Evolutionary conservation across 1,284 basidiomycete species (phyloP), one percentile per base, ranked within the genome.

Genomic region (Ustilago shanxiensis): DNA sequence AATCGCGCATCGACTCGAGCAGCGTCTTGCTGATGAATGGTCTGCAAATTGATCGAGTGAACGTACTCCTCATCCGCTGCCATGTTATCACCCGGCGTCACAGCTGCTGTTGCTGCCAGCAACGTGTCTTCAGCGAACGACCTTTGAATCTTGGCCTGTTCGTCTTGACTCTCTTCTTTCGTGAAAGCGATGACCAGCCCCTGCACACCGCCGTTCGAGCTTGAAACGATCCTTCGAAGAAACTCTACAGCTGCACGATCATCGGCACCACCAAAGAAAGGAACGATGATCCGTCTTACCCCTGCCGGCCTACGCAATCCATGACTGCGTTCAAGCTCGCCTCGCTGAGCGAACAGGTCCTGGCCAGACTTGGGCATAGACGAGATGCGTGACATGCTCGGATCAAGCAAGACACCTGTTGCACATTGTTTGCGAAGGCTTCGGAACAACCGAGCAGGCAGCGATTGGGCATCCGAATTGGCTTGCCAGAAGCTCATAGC

Each of bases 191-290:
- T 53, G 10, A 80, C 73, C 41, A 79, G 24, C 11, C 66, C 77
- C n/a, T 79, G 71, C 2, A 74, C 71, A 20, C 41, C 60, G 26
- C 68, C 65, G 13, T 49, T 28, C 18, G 61, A 58, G 18, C 53
- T 55, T n/a, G 60, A 41, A 14, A 75, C 72, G 14, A 79, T 51
- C 16, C 49, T 58, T 2, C 62, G 53, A 41, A 69, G 35, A 13
- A 80, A 33, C 33, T 76, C 72, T 11, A 80, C 76, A 3, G 75
- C 75, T 3, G 69, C 69, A 3, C 77, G 58, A 54, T 80, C 79
- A 51, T 80, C 79, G 11, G 66, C 60, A 6, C 79, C 79, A 37
- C 79, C 79, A 18, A 71, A 80, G 33, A 80, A 80, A 10, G 75
- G 79, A 7, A 78, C 72, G 5, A 79, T 26, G 54, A 80, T 67